Evolutionary conservation across 108 stramenopile species (phyloP), one percentile per base, ranked within the genome.

Genomic region (Fistulifera pelliculosa): DNA sequence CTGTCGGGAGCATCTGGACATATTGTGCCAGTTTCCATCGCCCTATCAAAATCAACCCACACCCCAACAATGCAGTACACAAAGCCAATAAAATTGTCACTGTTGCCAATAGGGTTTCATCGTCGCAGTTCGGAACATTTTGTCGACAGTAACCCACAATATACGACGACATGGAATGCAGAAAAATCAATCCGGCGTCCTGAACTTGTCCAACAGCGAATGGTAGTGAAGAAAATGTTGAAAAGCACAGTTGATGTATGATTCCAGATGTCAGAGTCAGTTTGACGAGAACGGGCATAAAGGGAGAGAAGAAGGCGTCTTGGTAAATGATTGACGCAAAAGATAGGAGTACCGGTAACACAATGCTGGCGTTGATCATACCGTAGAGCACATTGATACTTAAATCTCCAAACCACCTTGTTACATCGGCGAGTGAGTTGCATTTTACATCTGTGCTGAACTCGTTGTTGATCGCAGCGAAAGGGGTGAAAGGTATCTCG

Each of bases 141-240:
- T 47, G 47, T 15, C 55, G 57, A 50, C 80, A 83, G 43, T 67
- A 64, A 17, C 42, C 35, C 14, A 87, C 94, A 49, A 97, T 75
- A 41, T 73, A 59, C 14, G 54, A 55, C 0, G 96, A 91, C 79
- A 99, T 99, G 47, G 72, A 68, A 27, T 77, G 71, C 41, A 99
- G 70, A 66, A 99, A 99, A 59, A 99, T 99, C 27, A 99, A 71
- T 1, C 98, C 95, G 10, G 98, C 98, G 70, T 99, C 98, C 70
- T 98, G 96, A 0, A 98, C 96, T 56, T 87, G 86, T 15, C 98
- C 95, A 18, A 96, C 90, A 6, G 95, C 94, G 65, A 95, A 98
- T 17, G 92, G 89, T 15, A 98, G 64, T 8, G 80, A 70, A 47
- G 77, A 80, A 24, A 91, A 64, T 13, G 83, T 52, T 12, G 83